Percentiles rank a stretch among this genome's conserved stretches.
Conservation (phyloP, 164 flowering plant genomes). For the Cinnamomum micranthum region DNA sequence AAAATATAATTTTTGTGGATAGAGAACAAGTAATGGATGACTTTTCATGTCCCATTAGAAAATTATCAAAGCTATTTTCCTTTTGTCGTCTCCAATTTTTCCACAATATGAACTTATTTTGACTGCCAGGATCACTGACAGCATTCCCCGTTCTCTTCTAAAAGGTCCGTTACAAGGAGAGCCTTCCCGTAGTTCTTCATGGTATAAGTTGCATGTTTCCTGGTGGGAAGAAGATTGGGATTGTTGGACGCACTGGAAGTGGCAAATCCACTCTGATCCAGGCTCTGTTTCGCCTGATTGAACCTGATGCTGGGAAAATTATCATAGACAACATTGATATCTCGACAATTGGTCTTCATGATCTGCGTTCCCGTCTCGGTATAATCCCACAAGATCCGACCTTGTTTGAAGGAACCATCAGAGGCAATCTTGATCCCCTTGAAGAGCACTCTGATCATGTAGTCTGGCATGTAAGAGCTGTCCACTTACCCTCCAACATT, state of each 20-base stretch:
- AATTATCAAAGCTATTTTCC: too few species aligned
- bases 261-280: slow-evolving; percentile 96
- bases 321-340: slow-evolving; percentile 85
- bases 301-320: slow-evolving; percentile 77
- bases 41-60: too few species aligned
- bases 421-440: slow-evolving; percentile 92
- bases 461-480: slow-evolving; percentile 75
- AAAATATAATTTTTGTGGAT: too few species aligned
- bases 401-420: slow-evolving; percentile 87
- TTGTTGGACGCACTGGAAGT: slow-evolving; percentile 97
- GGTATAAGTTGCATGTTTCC: slow-evolving; percentile 75
- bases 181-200: slow-evolving; percentile 91
- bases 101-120: too few species aligned
- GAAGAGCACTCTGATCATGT: slow-evolving; percentile 80
- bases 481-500: background rate
- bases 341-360: slow-evolving; percentile 85
- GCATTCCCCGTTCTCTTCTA: slow-evolving; percentile 5
- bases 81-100: too few species aligned
- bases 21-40: too few species aligned
- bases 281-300: slow-evolving; percentile 83
- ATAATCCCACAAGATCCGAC: slow-evolving; percentile 97
- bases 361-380: slow-evolving; percentile 79
- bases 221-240: slow-evolving; percentile 88
- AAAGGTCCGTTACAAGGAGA: slow-evolving; percentile 94
- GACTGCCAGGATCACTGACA: background rate